Evolutionary conservation across 176 grass and related monocot genomes (phyloP), one percentile per base, ranked within the genome.

Genomic region (Phoenix roebelenii): DNA sequence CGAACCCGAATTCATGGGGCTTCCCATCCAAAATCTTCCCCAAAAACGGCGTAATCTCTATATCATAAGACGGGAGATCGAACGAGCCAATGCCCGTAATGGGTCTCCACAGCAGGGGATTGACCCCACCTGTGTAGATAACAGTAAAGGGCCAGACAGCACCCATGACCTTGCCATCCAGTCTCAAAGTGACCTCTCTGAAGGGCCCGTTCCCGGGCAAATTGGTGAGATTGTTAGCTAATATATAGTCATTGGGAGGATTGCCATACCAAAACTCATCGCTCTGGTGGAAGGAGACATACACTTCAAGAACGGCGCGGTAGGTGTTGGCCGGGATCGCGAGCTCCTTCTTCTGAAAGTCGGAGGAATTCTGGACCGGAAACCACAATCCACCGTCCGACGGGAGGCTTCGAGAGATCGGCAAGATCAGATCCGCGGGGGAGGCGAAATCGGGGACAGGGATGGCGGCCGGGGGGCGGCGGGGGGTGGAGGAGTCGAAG

Each of bases 221-320:
- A 57, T 49, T 61, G 5, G 79, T 67, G 49, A 82, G 12, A 28
- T 82, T 82, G 61, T 82, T 82, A 18, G 71, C 55, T 14, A 39
- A 61, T 35, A 82, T 59, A 48, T 82, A 82, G 57, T 44, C 54
- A 55, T 52, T 23, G 23, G 57, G 65, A 39, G 65, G 68, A 60
- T 65, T 79, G 17, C 24, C 58, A 71, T 95, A 95, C 90, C 90
- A 95, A 74, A 87, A 90, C 76, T 95, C 90, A 25, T 95, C 90
- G 15, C 44, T 0, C 1, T 55, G 55, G 54, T 95, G 86, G 71
- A 65, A 87, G 0, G 90, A 86, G 59, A 96, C 49, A 50, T 90
- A 96, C 15, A 90, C 83, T 73, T 90, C 91, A 3, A 96, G 65
- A 0, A 90, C 74, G 2, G 83, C 91, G 6, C 86, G 86, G 72